A percentile compares a stretch with the other conserved stretches of the same genome.
These are phyloP conservation scores for Monilinia vaccinii-corymbosi DNA, from an alignment of 2,329 filamentous ascomycete species.

Conservation along the genomic window DNA sequence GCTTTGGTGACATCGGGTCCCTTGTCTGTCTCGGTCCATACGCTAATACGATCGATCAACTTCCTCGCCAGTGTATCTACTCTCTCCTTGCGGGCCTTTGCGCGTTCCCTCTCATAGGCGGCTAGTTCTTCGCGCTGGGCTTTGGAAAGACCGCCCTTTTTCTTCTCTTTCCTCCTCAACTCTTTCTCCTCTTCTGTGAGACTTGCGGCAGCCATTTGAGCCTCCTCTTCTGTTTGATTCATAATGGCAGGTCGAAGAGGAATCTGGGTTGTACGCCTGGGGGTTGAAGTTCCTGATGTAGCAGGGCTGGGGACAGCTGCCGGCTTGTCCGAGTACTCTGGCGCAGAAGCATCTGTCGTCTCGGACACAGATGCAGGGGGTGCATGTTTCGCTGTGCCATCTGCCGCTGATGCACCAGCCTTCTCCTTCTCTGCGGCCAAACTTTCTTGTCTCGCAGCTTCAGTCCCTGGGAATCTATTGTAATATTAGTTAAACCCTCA, in stretches of 20 bases:
- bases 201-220: slow-evolving; percentile 52
- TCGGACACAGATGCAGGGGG: slow-evolving; percentile 21
- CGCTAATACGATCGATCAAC: slow-evolving; percentile 77
- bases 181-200: slow-evolving; percentile 67
- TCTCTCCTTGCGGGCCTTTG: slow-evolving; percentile 76
- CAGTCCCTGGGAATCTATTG: slow-evolving; percentile 41
- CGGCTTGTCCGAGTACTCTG: slow-evolving; percentile 11
- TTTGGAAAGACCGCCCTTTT: slow-evolving; percentile 76
- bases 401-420: slow-evolving; percentile 18
- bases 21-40: slow-evolving; percentile 98
- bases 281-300: slow-evolving; percentile 35
- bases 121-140: slow-evolving; percentile 89
- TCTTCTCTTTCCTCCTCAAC: slow-evolving; percentile 74
- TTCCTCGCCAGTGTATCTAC: slow-evolving; percentile 78
- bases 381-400: slow-evolving; percentile 6
- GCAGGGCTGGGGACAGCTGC: slow-evolving; percentile 17
- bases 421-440: slow-evolving; percentile 30
- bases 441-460: slow-evolving; percentile 48
- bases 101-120: slow-evolving; percentile 80
- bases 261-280: slow-evolving; percentile 38
- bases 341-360: slow-evolving; percentile 11
- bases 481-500: slow-evolving; percentile 39
- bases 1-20: slow-evolving; percentile 72
- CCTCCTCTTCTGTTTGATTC: slow-evolving; percentile 76
- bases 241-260: slow-evolving; percentile 79